Base-by-base conservation (phyloP, 345 rosid species). In the Gossypium rotundifolium region DNA sequence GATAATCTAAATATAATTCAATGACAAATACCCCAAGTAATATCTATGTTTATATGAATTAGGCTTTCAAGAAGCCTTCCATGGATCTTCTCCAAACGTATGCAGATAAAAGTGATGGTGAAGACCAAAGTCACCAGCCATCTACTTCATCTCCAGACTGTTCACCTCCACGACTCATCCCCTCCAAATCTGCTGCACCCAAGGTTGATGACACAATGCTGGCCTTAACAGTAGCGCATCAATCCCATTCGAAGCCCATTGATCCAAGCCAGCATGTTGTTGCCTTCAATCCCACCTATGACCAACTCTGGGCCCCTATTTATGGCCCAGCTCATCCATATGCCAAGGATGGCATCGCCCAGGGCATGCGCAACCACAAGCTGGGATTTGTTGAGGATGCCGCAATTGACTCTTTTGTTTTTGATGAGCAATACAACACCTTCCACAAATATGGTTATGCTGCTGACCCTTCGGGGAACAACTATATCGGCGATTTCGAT, bases 341-440 rank as follows among this genome's bases (percentile, higher is more conserved):
- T 84, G 98, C 98, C 58, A 91, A 90, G 82, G 98, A 90, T 51
- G 99, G 98, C 18, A 82, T 91, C 51, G 94, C 99, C 6, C 97
- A 90, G 74, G 99, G 97, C 68, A 90, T 91, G 98, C 91, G 99
- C 22, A 95, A 95, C 77, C 98, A 95, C 85, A 95, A 95, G 84
- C 91, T 91, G 42, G 98, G 99, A 73, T 95, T 85, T 74, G 99
- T 95, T 9, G 99, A 95, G 77, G 94, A 95, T 46, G 99, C 97
- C 10, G 83, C 94, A 40, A 89, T 95, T 75, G 92, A 82, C 0
- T 87, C 98, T 7, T 95, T 95, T 74, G 83, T 86, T 49, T 95
- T 95, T 48, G 98, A 94, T 71, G 98, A 94, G 83, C 98, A 94
- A 82, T 87, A 92, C 84, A 88, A 93, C 71, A 92, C 98, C 2